Conservation (phyloP, 1,139 yeast species). For the Eremothecium gossypii region DNA sequence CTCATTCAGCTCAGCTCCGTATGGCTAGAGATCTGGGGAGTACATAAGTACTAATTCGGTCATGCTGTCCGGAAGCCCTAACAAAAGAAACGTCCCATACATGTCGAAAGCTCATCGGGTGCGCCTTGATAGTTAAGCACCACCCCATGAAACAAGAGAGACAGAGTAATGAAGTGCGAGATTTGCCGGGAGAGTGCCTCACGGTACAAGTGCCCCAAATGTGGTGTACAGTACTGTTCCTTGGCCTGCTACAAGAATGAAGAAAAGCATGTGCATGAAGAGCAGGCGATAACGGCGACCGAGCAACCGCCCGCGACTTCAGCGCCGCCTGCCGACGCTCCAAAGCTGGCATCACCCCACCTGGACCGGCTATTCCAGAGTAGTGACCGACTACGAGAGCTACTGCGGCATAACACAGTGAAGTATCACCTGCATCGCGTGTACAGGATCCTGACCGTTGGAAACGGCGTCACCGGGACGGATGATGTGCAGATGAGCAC, state of each 20-base stretch:
- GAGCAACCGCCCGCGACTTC: neutral
- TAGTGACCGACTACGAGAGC: conserved; percentile 19
- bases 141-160: too few species aligned
- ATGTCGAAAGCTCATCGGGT: too few species aligned
- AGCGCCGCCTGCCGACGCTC: neutral
- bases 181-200: conserved; percentile 37
- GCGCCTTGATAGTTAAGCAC: too few species aligned
- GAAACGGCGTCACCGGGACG: conserved; percentile 14
- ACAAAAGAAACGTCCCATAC: too few species aligned
- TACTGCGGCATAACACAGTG: conserved; percentile 28
- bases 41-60: too few species aligned
- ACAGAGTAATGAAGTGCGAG: conserved; percentile 30
- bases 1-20: too few species aligned
- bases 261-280: conserved; percentile 33
- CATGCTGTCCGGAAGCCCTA: too few species aligned
- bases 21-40: too few species aligned
- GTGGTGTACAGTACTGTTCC: conserved; percentile 44
- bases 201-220: conserved; percentile 58
- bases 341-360: conserved; percentile 8
- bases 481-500: conserved; percentile 11
- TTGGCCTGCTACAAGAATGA: conserved; percentile 45
- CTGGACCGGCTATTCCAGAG: conserved; percentile 15
- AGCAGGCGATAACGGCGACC: neutral
- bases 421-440: conserved; percentile 29
- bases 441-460: conserved; percentile 21